Base-by-base conservation (phyloP, 495 filamentous ascomycete genomes). In the Trichoderma asperelloides region DNA sequence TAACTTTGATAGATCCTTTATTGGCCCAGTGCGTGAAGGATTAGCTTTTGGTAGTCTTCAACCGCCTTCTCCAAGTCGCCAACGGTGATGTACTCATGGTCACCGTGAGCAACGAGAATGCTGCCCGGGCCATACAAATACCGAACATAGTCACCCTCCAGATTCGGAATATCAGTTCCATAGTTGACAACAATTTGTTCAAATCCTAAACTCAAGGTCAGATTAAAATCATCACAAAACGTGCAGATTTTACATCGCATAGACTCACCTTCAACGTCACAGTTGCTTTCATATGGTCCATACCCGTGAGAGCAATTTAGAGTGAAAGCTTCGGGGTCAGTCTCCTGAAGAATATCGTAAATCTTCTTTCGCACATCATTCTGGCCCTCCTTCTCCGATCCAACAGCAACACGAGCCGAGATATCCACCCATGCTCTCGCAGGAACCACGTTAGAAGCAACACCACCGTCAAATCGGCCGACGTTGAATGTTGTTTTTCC, bases 101-200 rank as follows among this genome's bases (percentile, higher is more conserved):
- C 89, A 4, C 88, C 87, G 76, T 98, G 94, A 4, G 95, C 94
- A 57, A 96, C 91, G 65, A 93, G 80, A 65, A 98, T 97, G 67
- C 81, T 90, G 0, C 94, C 94, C 0, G 91, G 93, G 0, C 92
- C 94, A 78, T 93, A 98, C 47, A 96, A 79, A 75, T 96, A 98
- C 65, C 87, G 84, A 76, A 89, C 90, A 63, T 94, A 89, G 37
- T 87, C 81, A 8, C 87, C 85, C 23, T 86, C 69, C 55, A 98
- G 73, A 67, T 91, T 87, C 1, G 91, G 90, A 40, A 97, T 87
- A 76, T 98, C 94, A 12, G 94, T 98, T 4, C 94, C 94, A 73
- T 97, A 98, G 68, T 96, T 96, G 3, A 91, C 91, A 0, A 89
- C 86, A 13, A 86, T 87, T 0, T 86, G 87, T 39, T 93, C 85